Evolutionary conservation across 768 basidiomycete species (phyloP), one percentile per base, ranked within the genome.

Genomic region (Cystobasidiopsis lactophilus): DNA sequence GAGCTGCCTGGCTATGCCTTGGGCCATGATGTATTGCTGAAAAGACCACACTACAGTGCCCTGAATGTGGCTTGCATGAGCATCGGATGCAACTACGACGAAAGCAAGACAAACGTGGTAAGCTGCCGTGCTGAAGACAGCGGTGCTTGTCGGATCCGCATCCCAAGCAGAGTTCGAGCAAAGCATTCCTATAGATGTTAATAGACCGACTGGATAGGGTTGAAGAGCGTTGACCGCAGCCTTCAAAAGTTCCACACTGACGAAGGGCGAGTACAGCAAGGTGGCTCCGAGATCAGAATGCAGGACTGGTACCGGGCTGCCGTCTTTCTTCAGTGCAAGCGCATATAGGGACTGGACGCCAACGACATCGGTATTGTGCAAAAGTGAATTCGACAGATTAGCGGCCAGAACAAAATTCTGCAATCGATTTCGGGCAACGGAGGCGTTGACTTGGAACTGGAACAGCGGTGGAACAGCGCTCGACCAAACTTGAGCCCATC

Each of bases 141-240:
- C 60, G 39, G 70, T 66, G 52, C 69, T 66, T 11, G 69, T 71
- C 11, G 62, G 63, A 54, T 73, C 71, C 30, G 67, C 61, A 50
- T 70, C 70, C 50, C 70, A 71, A 3, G 70, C 70, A 3, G 71
- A 68, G 57, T 72, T 72, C 16, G 71, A 68, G 13, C 70, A 68
- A 9, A 73, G 66, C 71, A 72, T 71, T 9, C 71, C 71, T 50
- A 72, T 61, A 49, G 70, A 68, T n/a, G 71, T 72, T 10, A 72
- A 62, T 7, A 72, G 61, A 1, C 70, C 69, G 70, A 29, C 61
- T 19, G 71, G 71, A 63, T 71, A 73, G 18, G 70, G 67, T 47
- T 67, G 64, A 53, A 72, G 61, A 3, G 69, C 68, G 52, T 71
- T 62, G 10, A 68, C 63, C 9, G 67, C 67, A n/a, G 64, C 68